Percentiles rank a stretch among this genome's conserved stretches.
Evolutionary conservation across 2,329 filamentous ascomycete genomes (phyloP).

Genomic region (Clarireedia sp.): DNA sequence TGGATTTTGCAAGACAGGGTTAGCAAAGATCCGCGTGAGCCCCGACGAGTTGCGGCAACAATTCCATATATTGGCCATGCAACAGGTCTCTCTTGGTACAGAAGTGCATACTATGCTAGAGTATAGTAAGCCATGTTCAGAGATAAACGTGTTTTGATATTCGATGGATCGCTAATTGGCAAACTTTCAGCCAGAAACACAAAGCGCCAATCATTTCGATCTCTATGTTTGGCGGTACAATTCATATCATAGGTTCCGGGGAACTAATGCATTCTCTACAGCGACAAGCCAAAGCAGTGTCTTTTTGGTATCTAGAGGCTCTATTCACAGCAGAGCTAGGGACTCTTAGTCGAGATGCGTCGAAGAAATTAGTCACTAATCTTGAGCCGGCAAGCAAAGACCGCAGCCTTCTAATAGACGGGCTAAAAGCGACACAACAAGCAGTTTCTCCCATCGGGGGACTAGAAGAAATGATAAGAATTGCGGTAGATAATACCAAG

Average conservation of each 20-base stretch:
- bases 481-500: not conserved
- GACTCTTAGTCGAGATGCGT: not conserved
- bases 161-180: not conserved
- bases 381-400: not conserved
- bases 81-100: not conserved
- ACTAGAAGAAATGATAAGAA: not conserved
- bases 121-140: not conserved
- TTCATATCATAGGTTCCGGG: not conserved
- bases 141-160: not conserved
- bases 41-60: not conserved
- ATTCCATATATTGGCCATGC: constrained; percentile 4
- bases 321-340: not conserved
- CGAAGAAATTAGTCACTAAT: not conserved
- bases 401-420: not conserved
- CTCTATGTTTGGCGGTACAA: not conserved
- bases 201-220: not conserved
- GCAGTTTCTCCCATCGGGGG: not conserved
- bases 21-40: not conserved
- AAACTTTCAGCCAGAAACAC: not conserved
- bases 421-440: not conserved
- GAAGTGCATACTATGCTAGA: not conserved
- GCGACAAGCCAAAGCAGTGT: not conserved
- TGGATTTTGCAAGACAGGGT: not conserved
- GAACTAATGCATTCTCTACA: not conserved
- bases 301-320: constrained; percentile 2